Evolutionary conservation across 768 basidiomycete genomes (phyloP), one percentile per base, ranked within the genome.

Genomic region (Leucosporidium scottii): DNA sequence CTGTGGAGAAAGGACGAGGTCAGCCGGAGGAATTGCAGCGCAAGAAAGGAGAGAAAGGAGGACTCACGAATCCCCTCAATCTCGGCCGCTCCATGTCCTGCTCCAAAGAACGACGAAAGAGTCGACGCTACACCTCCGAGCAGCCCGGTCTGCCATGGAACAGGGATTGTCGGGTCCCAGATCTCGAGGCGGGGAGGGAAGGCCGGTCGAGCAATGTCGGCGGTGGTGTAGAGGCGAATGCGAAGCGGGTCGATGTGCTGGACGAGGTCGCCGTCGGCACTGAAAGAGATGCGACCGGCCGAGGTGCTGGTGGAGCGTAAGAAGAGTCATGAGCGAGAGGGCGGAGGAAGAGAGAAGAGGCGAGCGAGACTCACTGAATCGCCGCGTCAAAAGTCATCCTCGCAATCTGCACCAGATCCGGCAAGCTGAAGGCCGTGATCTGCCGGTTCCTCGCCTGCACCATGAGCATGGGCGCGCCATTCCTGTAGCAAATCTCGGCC

Each of bases 261-360:
- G 15, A 71, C 60, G 36, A 68, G 56, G 54, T 73, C 73, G 53
- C 67, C 73, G 47, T 73, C 73, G 15, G 15, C 15, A 4, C 59
- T 27, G 50, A 73, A n/a, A 6, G 62, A 57, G 59, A 71, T 36
- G 44, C 8, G 9, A 2, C 69, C 73, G 3, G 69, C 63, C 25
- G 57, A 61, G 48, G 66, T 61, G 58, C 72, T 73, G 47, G 23
- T 20, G 27, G 20, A 44, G 8, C 15, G 6, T 2, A 9, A 13
- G 13, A 44, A 18, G 21, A 13, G 23, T 9, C 47, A 12, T 51
- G 5, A 59, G 57, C 53, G n/a, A 21, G 2, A 34, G 5, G 34
- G 5, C 17, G 27, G 4, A 23, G n/a, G 9, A 8, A 44, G 1
- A 8, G 23, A 9, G 49, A 12, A 13, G 0, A 44, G 23, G 1